Evolutionary conservation across 2,329 filamentous ascomycete species (phyloP), one percentile per base, ranked within the genome.

Genomic region (Botrytis porri): DNA sequence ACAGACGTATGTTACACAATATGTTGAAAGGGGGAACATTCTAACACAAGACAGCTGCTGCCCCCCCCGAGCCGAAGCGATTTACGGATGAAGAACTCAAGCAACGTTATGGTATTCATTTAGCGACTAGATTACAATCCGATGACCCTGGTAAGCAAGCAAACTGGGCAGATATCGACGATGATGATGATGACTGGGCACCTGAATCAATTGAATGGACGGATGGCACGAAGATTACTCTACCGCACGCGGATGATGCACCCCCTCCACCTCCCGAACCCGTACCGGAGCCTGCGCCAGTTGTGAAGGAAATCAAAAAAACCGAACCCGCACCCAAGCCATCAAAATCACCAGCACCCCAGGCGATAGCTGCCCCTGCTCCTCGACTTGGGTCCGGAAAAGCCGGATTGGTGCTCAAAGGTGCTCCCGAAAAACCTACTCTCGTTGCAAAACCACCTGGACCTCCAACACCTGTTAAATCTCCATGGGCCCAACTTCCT

Each of bases 121-220:
- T 97, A 83, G 92, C 93, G 73, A 93, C 88, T 78, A 90, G 93
- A 77, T 84, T 96, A 73, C 91, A 93, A 76, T 88, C 92, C 67
- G 92, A 95, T 76, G 92, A 94, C 80, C 82, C 86, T 70, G 88
- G 89, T 73, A 92, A 92, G 74, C 92, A 94, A 78, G 89, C 91
- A 45, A 95, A 95, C 81, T 97, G 93, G 93, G 93, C 93, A 37
- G 93, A 97, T 79, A 95, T 95, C 74, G 93, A 96, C 75, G 93
- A 96, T 73, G 93, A 96, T 76, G 92, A 95, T 78, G 93, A 96
- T 54, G 93, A 95, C 79, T 95, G 93, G 92, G 92, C 90, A 22
- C 93, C 93, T 2, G 93, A 96, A 76, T 89, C 92, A 70, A 94
- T 96, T 76, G 93, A 93, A 74, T 97, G 93, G 93, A 93, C 92